These are phyloP conservation scores for Cystobasidium ongulense DNA, from an alignment of 768 basidiomycete genomes.

Conservation along the genomic window DNA sequence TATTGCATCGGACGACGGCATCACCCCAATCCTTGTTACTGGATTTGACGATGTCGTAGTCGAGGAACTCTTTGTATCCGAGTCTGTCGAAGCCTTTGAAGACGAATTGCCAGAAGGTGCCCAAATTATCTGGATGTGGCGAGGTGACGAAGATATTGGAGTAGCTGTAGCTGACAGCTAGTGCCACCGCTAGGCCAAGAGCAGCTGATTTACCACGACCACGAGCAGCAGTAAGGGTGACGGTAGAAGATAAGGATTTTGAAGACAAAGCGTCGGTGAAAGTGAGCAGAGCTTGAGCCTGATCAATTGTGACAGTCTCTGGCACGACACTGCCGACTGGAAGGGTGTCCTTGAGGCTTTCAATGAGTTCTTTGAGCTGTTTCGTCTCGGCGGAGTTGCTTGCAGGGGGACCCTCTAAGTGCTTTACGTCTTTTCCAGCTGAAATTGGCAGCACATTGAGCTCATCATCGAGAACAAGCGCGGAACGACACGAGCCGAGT, in stretches of 20 bases:
- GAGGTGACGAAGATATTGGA: slow-evolving; percentile 97
- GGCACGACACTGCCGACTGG: slow-evolving; percentile 82
- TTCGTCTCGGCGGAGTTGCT: slow-evolving; percentile 47
- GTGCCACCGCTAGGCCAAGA: slow-evolving; percentile 85
- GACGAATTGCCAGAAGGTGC: slow-evolving; percentile 93
- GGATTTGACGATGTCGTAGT: slow-evolving; percentile 94
- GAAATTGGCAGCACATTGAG: slow-evolving; percentile 95
- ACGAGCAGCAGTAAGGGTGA: slow-evolving; percentile 85
- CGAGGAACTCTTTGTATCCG: slow-evolving; percentile 93
- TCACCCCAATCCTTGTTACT: slow-evolving; percentile 91
- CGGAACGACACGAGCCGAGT: slow-evolving; percentile 82
- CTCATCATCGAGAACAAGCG: slow-evolving; percentile 92
- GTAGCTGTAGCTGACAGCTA: slow-evolving; percentile 85
- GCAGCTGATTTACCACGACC: slow-evolving; percentile 96
- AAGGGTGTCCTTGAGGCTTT: slow-evolving; percentile 68
- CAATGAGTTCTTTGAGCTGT: slow-evolving; percentile 64
- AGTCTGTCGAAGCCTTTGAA: slow-evolving; percentile 92
- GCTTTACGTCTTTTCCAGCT: slow-evolving; percentile 80
- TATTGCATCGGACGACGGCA: slow-evolving; percentile 87
- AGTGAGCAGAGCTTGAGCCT: slow-evolving; percentile 82
- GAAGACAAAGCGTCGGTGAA: slow-evolving; percentile 83
- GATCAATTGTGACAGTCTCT: slow-evolving; percentile 83
- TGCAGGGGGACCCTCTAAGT: slow-evolving; percentile 48
- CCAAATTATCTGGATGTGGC: slow-evolving; percentile 93
- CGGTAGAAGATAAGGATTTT: slow-evolving; percentile 86